Evolutionary conservation across 495 filamentous ascomycete species (phyloP).

Genomic region (Symbiotaphrina buchneri): DNA sequence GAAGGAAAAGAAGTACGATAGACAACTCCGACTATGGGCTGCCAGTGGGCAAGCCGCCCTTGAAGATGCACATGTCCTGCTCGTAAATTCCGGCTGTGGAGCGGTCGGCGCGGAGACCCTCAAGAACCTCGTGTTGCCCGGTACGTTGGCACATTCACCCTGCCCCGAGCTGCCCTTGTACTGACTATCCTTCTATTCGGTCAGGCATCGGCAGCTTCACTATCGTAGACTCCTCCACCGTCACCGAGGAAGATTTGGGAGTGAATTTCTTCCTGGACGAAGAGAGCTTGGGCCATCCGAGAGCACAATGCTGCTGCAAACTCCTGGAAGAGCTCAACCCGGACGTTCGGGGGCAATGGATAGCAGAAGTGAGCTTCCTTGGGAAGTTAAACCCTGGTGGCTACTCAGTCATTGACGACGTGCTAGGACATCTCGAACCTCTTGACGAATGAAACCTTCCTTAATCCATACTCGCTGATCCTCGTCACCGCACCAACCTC

Average conservation of each 20-base stretch:
- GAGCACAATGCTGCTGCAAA: slow-evolving; percentile 54
- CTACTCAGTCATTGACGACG: neutral
- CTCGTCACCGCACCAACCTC: slow-evolving; percentile 48
- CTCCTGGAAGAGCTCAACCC: slow-evolving; percentile 80
- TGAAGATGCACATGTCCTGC: slow-evolving; percentile 69
- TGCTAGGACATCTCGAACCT: slow-evolving; percentile 6
- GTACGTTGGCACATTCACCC: slow-evolving; percentile 11
- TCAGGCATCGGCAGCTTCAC: slow-evolving; percentile 80
- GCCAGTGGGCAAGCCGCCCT: slow-evolving; percentile 77
- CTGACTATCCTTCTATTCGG: slow-evolving; percentile 6
- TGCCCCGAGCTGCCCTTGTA: neutral
- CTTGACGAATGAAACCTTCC: slow-evolving; percentile 14
- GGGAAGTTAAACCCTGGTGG: neutral
- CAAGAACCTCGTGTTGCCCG: slow-evolving; percentile 88
- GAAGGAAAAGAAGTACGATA: slow-evolving; percentile 87
- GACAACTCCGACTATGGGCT: slow-evolving; percentile 89
- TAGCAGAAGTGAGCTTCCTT: slow-evolving; percentile 22
- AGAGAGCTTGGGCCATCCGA: slow-evolving; percentile 49
- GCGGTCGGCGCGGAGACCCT: slow-evolving; percentile 78
- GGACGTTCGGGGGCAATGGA: slow-evolving; percentile 57
- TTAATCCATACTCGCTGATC: slow-evolving; percentile 44
- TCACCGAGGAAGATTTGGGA: slow-evolving; percentile 66
- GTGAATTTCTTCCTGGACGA: slow-evolving; percentile 94
- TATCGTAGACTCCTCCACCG: slow-evolving; percentile 60
- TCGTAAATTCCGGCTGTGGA: slow-evolving; percentile 67